Base-by-base conservation (phyloP, 345 rosid species). In the Fremontodendron californicum region DNA sequence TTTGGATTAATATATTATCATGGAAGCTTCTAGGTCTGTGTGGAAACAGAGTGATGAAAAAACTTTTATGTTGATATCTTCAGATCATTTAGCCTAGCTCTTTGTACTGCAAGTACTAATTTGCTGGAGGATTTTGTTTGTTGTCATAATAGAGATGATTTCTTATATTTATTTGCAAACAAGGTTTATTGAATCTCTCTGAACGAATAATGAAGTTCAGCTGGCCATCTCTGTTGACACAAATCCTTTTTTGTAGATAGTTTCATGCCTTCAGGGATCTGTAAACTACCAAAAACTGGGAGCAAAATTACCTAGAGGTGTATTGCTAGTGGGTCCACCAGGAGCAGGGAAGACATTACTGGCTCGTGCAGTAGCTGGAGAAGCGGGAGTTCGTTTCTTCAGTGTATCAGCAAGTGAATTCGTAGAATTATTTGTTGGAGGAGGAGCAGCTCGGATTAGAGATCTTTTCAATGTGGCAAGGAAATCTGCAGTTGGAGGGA, bases 281-380 rank as follows among this genome's bases (percentile, higher is more conserved):
- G 86, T 90, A 74, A 89, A 90, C 86, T 93, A 93, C 79, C 86
- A 85, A 86, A 92, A 88, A 57, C 83, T 95, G 49, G 99, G 97
- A 79, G 99, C 98, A 55, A 90, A 91, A 77, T 80, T 93, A 78
- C 99, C 99, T 5, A 87, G 90, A 86, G 98, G 99, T 72, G 93
- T 93, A 74, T 86, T 95, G 85, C 84, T 95, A 77, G 96, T 91
- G 64, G 99, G 98, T 61, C 99, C 98, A 52, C 99, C 98, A 4
- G 99, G 99, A 80, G 93, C 98, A 0, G 99, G 99, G 78, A 95
- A 95, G 84, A 95, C 98, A 60, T 85, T 95, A 80, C 84, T 95
- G 77, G 99, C 99, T 52, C 93, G 97, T 75, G 99, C 98, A 31
- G 98, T 93, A 68, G 98, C 98, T 43, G 98, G 99, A 71, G 99